phyloP scores from a whole-genome alignment of 306 rosid genomes.

The Cucurbita maxima region DNA sequence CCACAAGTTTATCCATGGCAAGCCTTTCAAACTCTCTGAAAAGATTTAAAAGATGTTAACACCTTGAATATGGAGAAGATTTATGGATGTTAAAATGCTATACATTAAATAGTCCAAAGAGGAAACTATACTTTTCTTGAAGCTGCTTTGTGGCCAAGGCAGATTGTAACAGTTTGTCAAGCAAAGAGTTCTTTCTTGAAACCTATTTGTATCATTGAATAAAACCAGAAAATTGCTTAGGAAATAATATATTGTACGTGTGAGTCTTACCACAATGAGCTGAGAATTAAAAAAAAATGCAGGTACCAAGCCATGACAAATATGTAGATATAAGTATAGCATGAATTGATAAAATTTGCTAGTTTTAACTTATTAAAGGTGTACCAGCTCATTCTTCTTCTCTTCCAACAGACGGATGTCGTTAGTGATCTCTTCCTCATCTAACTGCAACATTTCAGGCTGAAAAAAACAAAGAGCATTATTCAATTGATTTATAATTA shows the following conservation, averaged over 20 bases:
- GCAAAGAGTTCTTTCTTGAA: slow-evolving; percentile 52
- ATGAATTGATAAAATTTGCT: background rate
- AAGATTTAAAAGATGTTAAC: slow-evolving; percentile 10
- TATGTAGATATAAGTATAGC: background rate
- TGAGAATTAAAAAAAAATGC: background rate
- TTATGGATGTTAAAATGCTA: slow-evolving; percentile 6
- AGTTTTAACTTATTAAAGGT: slow-evolving; percentile 4
- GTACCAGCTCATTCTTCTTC: slow-evolving; percentile 61
- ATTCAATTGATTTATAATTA: background rate
- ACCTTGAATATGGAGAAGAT: slow-evolving; percentile 11
- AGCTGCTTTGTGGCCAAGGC: slow-evolving; percentile 39
- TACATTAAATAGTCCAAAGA: slow-evolving; percentile 14
- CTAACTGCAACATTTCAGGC: slow-evolving; percentile 55
- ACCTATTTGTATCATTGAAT: slow-evolving; percentile 32
- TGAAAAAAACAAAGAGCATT: slow-evolving; percentile 27
- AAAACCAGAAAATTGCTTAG: background rate
- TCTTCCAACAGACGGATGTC: slow-evolving; percentile 63
- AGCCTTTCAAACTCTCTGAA: slow-evolving; percentile 73
- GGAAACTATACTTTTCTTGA: slow-evolving; percentile 51
- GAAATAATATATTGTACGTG: background rate
- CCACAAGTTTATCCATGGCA: slow-evolving; percentile 66
- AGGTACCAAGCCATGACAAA: background rate
- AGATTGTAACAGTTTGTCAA: slow-evolving; percentile 44
- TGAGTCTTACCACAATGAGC: background rate
- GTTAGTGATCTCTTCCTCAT: slow-evolving; percentile 57